These are phyloP conservation scores for Crithidia sp. DNA, from an alignment of 208 protist species.

Conservation along the genomic window DNA sequence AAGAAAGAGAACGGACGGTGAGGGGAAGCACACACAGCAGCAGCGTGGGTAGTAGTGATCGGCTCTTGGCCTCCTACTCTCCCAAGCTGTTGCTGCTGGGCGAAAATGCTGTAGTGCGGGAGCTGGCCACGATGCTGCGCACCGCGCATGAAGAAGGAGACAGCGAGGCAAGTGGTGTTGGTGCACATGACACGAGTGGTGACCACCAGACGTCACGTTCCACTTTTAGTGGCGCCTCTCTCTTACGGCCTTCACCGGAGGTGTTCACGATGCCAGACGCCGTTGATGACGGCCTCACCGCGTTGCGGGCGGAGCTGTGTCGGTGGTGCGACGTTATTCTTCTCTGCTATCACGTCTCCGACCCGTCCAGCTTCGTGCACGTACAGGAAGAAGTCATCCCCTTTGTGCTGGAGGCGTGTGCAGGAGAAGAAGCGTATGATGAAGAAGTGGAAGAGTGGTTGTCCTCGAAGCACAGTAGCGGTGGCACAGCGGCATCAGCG, in stretches of 20 bases:
- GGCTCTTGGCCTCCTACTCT: not conserved
- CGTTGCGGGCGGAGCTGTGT: conserved; percentile 44
- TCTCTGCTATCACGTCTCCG: conserved; percentile 36
- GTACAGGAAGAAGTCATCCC: conserved; percentile 24
- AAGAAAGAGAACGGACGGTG: conserved; percentile 4
- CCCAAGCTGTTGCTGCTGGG: conserved; percentile 35
- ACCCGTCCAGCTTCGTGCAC: conserved; percentile 23
- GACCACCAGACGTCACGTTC: too few relatives aligned
- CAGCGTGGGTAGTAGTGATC: not conserved
- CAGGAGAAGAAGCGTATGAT: conserved; percentile 10
- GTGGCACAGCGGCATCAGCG: not conserved
- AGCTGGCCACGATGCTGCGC: conserved; percentile 4
- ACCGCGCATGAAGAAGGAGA: not conserved
- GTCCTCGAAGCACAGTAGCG: not conserved
- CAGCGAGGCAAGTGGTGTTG: too few relatives aligned
- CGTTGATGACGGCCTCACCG: conserved; percentile 12
- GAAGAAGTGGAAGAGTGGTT: not conserved
- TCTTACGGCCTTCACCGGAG: conserved; percentile 5
- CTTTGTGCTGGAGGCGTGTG: conserved; percentile 20
- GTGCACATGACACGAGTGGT: too few relatives aligned
- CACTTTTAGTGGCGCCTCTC: too few relatives aligned
- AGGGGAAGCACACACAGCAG: too few relatives aligned
- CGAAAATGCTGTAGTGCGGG: conserved; percentile 18
- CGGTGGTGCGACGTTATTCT: conserved; percentile 46
- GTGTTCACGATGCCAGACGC: conserved; percentile 29